Conservation (phyloP, 768 basidiomycete species). For the Mycena vulgaris region DNA sequence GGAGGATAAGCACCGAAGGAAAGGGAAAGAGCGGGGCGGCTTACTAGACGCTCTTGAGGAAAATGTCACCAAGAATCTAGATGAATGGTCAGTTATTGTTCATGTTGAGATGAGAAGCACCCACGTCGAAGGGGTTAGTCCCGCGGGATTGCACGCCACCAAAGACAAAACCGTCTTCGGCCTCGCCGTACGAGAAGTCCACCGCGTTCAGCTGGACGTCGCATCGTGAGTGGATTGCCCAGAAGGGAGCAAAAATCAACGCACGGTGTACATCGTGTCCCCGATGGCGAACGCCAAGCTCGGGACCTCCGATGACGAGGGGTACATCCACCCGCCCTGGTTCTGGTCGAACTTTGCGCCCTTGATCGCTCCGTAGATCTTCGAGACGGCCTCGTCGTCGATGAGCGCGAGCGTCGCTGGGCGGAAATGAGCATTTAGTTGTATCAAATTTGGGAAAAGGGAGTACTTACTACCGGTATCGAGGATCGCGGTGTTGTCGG, state of each 20-base stretch:
- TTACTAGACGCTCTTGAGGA: conserved; percentile 40
- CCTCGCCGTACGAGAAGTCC: conserved; percentile 44
- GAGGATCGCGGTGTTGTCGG: conserved; percentile 49
- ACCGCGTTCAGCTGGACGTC: conserved; percentile 30
- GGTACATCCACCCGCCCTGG: conserved; percentile 57
- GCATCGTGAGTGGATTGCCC: not conserved
- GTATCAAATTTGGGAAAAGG: conserved; percentile 4
- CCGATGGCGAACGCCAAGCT: conserved; percentile 53
- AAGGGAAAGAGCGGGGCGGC: not conserved
- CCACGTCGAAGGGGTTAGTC: conserved; percentile 37
- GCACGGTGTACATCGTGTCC: conserved; percentile 45
- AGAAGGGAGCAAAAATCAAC: not conserved
- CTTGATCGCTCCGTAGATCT: conserved; percentile 52
- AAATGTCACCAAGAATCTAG: conserved; percentile 39
- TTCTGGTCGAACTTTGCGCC: conserved; percentile 52
- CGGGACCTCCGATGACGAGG: conserved; percentile 48
- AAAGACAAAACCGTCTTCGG: conserved; percentile 40
- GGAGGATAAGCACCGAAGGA: not conserved
- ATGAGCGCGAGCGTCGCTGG: conserved; percentile 42
- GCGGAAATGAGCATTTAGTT: not conserved
- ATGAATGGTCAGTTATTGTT: not conserved
- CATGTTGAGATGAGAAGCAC: not conserved
- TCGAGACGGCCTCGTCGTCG: conserved; percentile 48
- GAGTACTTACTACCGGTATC: conserved; percentile 55
- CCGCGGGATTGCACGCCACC: conserved; percentile 42